Evolutionary conservation across 2,329 filamentous ascomycete genomes (phyloP), one percentile per base, ranked within the genome.

Genomic region (Grosmannia penicillata): DNA sequence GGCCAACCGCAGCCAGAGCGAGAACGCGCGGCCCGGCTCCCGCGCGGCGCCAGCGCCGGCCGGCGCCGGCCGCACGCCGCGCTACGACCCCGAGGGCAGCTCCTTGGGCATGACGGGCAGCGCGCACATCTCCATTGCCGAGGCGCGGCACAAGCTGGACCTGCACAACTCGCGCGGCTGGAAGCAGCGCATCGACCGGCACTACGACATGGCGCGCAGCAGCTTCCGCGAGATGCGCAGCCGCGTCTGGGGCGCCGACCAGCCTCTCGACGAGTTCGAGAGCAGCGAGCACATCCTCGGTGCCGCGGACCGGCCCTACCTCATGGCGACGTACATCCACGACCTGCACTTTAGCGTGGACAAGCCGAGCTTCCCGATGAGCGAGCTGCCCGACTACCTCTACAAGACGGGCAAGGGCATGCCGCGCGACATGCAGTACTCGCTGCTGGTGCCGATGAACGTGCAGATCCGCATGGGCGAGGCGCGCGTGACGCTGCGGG

Each of bases 381-480:
- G 74, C 3, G 78, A 94, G 11, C 75, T 89, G 39, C 82, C 89
- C 0, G 72, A 81, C 14, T 98, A 93, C 53, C 63, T 98, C 21
- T 72, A 95, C 53, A 74, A 75, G 34, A 78, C 96, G 41, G 91
- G 91, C n/a, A 98, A 98, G 60, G 91, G 91, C 1, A 93, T 98
- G 75, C 91, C 91, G 1, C 69, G 75, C 45, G 79, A 93, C 51
- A 98, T 86, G 72, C 67, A 89, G 51, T 98, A 96, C 55, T 78
- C 85, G 9, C 66, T 98, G 17, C 68, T 98, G 15, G 66, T 98
- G 10, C 93, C 91, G 0, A 85, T 95, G 78, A 82, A 82, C 55
- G 69, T 98, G 3, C 78, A 85, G 46, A 70, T 98, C 45, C 82
- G 82, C 43, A 87, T 95, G 77, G 82, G 86, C 36, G 91, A 98